A percentile compares a stretch with the other conserved stretches of the same genome.
Conservation (phyloP, 2,329 filamentous ascomycete genomes). For the Colletotrichum sp. region DNA sequence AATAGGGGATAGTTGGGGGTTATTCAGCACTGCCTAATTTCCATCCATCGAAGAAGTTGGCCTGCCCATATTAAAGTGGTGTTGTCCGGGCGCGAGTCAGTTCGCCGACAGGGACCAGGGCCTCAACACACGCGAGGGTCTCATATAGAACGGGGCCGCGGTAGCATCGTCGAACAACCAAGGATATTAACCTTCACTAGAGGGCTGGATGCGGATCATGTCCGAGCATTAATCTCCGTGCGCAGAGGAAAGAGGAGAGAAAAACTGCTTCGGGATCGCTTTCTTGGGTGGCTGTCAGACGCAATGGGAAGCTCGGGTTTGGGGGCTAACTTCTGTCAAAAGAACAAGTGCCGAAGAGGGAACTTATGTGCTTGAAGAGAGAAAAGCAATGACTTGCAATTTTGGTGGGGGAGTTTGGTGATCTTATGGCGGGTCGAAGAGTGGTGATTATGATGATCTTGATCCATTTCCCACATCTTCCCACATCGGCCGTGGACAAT, state of each 20-base stretch:
- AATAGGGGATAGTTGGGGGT: neutral
- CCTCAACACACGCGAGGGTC: neutral
- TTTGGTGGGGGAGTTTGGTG: neutral
- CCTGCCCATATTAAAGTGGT: neutral
- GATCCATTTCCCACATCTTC: neutral
- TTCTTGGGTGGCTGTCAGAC: neutral
- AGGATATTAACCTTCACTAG: neutral
- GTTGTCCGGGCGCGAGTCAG: neutral
- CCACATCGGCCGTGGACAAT: neutral
- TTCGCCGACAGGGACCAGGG: neutral
- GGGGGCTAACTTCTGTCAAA: neutral
- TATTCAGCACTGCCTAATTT: neutral
- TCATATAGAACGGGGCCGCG: neutral
- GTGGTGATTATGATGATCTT: slow-evolving; percentile 13
- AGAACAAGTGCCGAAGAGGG: neutral
- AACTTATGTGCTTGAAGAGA: neutral
- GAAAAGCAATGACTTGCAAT: neutral
- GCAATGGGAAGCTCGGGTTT: neutral
- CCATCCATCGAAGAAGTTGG: neutral
- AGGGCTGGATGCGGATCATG: neutral
- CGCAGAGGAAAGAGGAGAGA: neutral
- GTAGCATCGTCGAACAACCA: neutral
- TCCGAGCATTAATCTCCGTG: slow-evolving; percentile 6
- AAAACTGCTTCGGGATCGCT: neutral
- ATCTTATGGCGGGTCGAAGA: slow-evolving; percentile 2